Base-by-base conservation (phyloP, 2,329 filamentous ascomycete genomes). In the Trichophyton mentagrophytes region DNA sequence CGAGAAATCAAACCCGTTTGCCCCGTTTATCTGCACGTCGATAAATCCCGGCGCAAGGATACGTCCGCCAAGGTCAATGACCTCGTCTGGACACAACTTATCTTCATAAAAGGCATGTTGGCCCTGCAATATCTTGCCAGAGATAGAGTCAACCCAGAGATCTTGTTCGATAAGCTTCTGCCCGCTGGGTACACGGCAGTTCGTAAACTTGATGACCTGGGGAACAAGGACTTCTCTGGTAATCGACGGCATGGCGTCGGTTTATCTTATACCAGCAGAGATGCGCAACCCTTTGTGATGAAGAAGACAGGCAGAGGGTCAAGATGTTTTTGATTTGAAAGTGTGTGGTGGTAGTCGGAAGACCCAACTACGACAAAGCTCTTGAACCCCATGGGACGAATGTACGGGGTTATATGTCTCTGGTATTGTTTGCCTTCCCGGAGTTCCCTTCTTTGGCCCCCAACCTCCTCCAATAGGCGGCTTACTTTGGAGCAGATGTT, bases 1-100 rank as follows among this genome's bases (percentile, higher is more conserved):
- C 0, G 89, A 93, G 72, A 95, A 96, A 77, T 96, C 92, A 78
- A 96, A 95, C 61, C 90, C 90, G 68, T 90, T 92, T 8, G 88
- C 90, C 56, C 91, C 91, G 69, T 96, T 96, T 66, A 96, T 84
- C 73, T 96, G 91, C 59, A 87, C 87, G 66, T 96, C 91, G 67
- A 96, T 93, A 69, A 96, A 81, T 27, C 91, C 91, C 0, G 91
- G 90, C 0, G 88, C 84, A 20, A 96, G 72, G 65, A 96, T 92
- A 67, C 89, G 89, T 62, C 90, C 89, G 58, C 85, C 83, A 1
- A 96, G 83, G 69, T 96, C 85, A 67, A 96, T 79, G 60, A 86
- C 85, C 66, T 85, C 76, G 70, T 92, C 88, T 1, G 91, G 89
- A 2, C 71, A 74, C 27, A 76, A 67, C 33, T 76, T 72, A 25